Percentiles rank a stretch among this genome's conserved stretches.
phyloP scores from a whole-genome alignment of 2,329 filamentous ascomycete species.

The Trichoderma citrinoviride region DNA sequence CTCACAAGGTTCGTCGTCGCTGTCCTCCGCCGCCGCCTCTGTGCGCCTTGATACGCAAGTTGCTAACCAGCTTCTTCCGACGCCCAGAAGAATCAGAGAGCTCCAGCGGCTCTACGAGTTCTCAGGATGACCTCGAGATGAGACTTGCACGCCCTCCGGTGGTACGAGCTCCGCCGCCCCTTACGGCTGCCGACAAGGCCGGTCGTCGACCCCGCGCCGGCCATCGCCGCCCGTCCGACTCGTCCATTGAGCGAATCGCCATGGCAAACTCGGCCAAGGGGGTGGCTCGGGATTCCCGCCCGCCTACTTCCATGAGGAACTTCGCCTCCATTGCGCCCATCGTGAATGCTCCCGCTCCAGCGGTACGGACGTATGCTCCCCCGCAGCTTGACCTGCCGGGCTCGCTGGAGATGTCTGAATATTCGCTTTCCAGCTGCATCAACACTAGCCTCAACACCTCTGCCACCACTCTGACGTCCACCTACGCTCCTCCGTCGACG shows the following conservation, averaged over 20 bases:
- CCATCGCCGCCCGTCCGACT: constrained; percentile 32
- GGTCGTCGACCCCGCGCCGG: constrained; percentile 31
- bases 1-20: constrained; percentile 35
- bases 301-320: constrained; percentile 34
- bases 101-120: constrained; percentile 39
- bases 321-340: constrained; percentile 29
- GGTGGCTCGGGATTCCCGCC: constrained; percentile 29
- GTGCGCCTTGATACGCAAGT: constrained; percentile 4
- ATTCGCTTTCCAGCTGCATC: constrained; percentile 27
- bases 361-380: background rate
- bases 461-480: constrained; percentile 20
- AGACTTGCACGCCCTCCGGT: constrained; percentile 27
- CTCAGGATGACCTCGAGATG: constrained; percentile 43
- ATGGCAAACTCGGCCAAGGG: constrained; percentile 23
- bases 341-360: background rate
- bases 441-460: constrained; percentile 19
- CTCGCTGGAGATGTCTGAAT: constrained; percentile 26
- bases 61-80: constrained; percentile 16
- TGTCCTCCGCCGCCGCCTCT: background rate
- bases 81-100: constrained; percentile 31
- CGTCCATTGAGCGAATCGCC: constrained; percentile 28
- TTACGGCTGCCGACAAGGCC: background rate
- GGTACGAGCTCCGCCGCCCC: background rate
- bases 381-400: background rate
- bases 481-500: background rate